These are phyloP conservation scores for Talaromyces sp. DNA, from an alignment of 2,329 filamentous ascomycete genomes.

Conservation along the genomic window DNA sequence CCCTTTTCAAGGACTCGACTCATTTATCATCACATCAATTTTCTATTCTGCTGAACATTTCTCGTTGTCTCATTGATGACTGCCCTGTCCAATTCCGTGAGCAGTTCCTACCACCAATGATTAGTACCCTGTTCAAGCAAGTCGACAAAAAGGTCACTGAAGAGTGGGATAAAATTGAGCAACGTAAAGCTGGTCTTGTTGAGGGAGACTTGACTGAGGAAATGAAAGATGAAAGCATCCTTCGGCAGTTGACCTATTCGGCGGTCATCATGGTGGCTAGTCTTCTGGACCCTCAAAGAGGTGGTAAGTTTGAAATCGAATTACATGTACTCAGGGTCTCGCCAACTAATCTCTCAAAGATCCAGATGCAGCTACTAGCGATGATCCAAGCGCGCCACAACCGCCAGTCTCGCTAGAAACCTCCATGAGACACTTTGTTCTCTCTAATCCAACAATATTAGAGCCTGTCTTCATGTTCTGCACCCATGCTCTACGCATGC, in stretches of 20 bases:
- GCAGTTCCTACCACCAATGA: conserved; percentile 79
- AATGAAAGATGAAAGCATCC: conserved; percentile 96
- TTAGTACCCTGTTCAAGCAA: conserved; percentile 77
- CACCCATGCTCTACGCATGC: conserved; percentile 83
- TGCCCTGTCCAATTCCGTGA: conserved; percentile 75
- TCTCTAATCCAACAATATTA: conserved; percentile 72
- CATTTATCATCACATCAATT: conserved; percentile 88
- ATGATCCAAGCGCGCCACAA: conserved; percentile 33
- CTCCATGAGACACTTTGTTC: conserved; percentile 73
- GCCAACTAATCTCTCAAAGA: conserved; percentile 23
- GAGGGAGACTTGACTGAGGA: conserved; percentile 84
- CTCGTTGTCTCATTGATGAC: conserved; percentile 84
- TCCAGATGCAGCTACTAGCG: conserved; percentile 33
- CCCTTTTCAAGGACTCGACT: conserved; percentile 77
- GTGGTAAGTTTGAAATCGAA: conserved; percentile 48
- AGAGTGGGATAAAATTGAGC: conserved; percentile 78
- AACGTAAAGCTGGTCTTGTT: conserved; percentile 57
- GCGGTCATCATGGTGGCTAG: conserved; percentile 89
- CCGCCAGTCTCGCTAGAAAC: conserved; percentile 50
- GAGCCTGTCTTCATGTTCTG: conserved; percentile 89
- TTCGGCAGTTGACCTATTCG: conserved; percentile 87
- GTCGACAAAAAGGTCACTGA: conserved; percentile 81
- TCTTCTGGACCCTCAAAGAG: conserved; percentile 71
- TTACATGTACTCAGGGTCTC: background rate
- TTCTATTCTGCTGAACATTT: conserved; percentile 85